Percentiles rank a stretch among this genome's conserved stretches.
These are phyloP conservation scores for Microdochium paspali DNA, from an alignment of 2,329 filamentous ascomycete species.

Conservation along the genomic window DNA sequence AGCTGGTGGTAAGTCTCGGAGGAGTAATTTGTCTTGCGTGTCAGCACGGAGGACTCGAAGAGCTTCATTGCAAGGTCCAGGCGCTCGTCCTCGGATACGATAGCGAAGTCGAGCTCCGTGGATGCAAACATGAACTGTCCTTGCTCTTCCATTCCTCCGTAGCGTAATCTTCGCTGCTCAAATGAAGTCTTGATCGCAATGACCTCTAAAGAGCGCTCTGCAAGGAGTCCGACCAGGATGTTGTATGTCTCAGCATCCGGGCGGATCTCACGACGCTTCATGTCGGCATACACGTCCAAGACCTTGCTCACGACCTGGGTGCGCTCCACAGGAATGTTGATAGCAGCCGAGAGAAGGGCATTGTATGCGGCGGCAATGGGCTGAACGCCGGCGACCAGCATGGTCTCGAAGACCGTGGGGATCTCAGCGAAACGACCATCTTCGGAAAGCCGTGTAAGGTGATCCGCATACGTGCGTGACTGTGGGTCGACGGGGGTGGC, in stretches of 20 bases:
- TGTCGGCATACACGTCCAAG: conserved; percentile 90
- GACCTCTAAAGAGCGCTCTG: conserved; percentile 72
- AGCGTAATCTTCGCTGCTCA: conserved; percentile 73
- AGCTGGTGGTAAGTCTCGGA: conserved; percentile 77
- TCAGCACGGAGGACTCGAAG: conserved; percentile 66
- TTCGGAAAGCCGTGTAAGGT: conserved; percentile 65
- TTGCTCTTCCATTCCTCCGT: conserved; percentile 59
- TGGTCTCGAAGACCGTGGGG: conserved; percentile 79
- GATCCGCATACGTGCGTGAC: conserved; percentile 64
- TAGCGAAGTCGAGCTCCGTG: conserved; percentile 76
- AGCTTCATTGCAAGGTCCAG: conserved; percentile 77
- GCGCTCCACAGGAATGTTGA: conserved; percentile 69
- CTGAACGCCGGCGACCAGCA: conserved; percentile 73
- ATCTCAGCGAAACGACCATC: conserved; percentile 75
- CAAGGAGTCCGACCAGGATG: conserved; percentile 74
- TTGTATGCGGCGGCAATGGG: conserved; percentile 88
- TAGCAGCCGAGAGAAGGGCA: conserved; percentile 74
- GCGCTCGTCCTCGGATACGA: conserved; percentile 79
- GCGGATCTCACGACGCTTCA: conserved; percentile 75
- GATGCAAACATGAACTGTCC: conserved; percentile 72
- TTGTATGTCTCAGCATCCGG: conserved; percentile 83
- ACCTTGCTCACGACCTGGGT: conserved; percentile 84
- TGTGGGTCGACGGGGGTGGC: conserved; percentile 54
- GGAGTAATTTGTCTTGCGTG: conserved; percentile 58
- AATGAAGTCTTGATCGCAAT: conserved; percentile 61